Base-by-base conservation (phyloP, 805 yeast genomes). In the Wickerhamomyces xylosicus region DNA sequence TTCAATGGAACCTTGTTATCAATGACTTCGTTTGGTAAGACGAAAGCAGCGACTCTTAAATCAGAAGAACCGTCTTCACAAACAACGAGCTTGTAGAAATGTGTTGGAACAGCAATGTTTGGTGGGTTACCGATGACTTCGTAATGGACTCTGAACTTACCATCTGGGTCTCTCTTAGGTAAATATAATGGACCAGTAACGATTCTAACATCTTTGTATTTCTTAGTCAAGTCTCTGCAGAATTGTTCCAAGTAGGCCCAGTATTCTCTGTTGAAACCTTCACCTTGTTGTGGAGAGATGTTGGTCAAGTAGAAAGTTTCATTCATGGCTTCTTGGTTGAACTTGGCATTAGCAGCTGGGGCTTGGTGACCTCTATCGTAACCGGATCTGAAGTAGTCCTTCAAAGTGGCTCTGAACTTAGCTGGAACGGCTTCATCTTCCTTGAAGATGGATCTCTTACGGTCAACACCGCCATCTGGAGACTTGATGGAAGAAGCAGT, bases 111-210 rank as follows among this genome's bases (percentile, higher is more conserved):
- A 0, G 98, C 97, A 39, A 92, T 71, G 52, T 75, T 85, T 37
- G 98, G 97, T 10, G 98, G 98, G 50, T 86, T 84, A 2, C 98
- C 98, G 56, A 92, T 85, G 33, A 92, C 84, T 61, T 92, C 97
- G 60, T 90, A 92, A 2, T 72, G 64, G 16, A 92, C 95, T 46
- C 81, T 71, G 58, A 66, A 85, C 57, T 90, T 90, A 4, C 95
- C 96, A 55, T 89, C 95, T 2, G 57, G 52, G 45, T 77, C 74
- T 43, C 66, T 66, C 47, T 79, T 79, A 6, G 98, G 98, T 39
- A 92, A 69, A 57, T 79, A 92, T 39, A 92, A 64, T 1, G 98
- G 97, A 2, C 98, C 98, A 1, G 97, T 92, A 54, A 92, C 80
- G 29, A 92, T 70, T 47, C 97, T 69, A 11, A 92, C 95, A 36